A percentile compares a stretch with the other conserved stretches of the same genome.
These are phyloP conservation scores for Lodderomyces margitis DNA, from an alignment of 1,139 yeast genomes.

Conservation along the genomic window DNA sequence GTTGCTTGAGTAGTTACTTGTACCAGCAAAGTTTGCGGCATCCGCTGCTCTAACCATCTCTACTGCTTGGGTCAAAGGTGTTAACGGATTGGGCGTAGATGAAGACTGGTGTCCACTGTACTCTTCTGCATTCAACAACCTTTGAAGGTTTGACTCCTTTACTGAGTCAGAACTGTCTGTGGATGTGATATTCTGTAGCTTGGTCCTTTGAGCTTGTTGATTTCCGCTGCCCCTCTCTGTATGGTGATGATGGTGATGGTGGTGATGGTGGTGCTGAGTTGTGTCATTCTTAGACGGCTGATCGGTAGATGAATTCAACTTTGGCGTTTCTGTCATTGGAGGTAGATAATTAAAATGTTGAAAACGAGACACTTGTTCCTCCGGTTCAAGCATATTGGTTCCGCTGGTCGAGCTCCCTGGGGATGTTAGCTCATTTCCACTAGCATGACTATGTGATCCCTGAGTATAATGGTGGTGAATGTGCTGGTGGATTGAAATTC, in stretches of 20 bases:
- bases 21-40: constrained; percentile 2
- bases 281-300: constrained; percentile 23
- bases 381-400: constrained; percentile 41
- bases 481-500: constrained; percentile 80
- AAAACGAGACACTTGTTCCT: constrained; percentile 54
- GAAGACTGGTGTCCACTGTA: constrained; percentile 10
- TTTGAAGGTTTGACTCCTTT: constrained; percentile 39
- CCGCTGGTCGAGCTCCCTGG: constrained; percentile 4
- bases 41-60: constrained; percentile 42
- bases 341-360: constrained; percentile 75
- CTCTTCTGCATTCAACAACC: constrained; percentile 32
- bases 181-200: neutral
- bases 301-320: constrained; percentile 55
- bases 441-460: neutral
- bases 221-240: constrained; percentile 1
- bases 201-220: neutral
- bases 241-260: constrained; percentile 25
- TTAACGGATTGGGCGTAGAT: constrained; percentile 26
- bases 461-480: constrained; percentile 61
- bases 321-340: constrained; percentile 69
- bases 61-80: constrained; percentile 46
- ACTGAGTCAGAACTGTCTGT: neutral
- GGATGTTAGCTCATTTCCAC: constrained; percentile 8
- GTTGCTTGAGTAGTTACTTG: constrained; percentile 14
- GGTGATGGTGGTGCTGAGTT: constrained; percentile 25